Evolutionary conservation across 2,329 filamentous ascomycete species (phyloP), one percentile per base, ranked within the genome.

Genomic region (Verticillium dahliae): DNA sequence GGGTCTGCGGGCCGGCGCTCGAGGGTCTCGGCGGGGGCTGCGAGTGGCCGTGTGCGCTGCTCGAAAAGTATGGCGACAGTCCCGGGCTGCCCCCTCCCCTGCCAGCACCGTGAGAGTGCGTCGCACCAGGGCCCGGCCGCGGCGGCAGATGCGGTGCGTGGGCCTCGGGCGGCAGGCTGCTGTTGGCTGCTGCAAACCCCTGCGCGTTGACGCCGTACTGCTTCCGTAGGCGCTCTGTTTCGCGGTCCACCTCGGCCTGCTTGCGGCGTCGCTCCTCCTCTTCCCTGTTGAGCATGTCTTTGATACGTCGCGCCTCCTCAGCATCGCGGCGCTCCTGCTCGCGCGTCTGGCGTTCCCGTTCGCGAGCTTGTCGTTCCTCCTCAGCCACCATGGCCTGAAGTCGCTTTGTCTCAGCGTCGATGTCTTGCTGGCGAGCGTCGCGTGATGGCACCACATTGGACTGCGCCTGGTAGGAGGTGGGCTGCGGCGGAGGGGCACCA

Each of bases 391-490:
- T 75, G 39, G 79, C 80, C 67, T 82, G 79, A 7, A 97, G 76
- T 0, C 92, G 83, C 67, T 88, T 88, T 0, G 92, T 96, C 74
- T 97, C 93, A 54, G 86, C 85, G 39, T 96, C 87, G 11, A 91
- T 80, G 56, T 80, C 78, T 71, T 39, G 71, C 73, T 45, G 71
- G 64, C 15, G 69, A 61, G 27, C 75, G 72, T 54, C 75, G 69
- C 67, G 67, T 70, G 63, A 61, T 56, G 70, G 64, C 57, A 64
- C 5, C 67, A 68, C 39, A 64, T 69, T 75, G 74, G 59, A 61
- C 67, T 58, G 60, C 58, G 60, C 39, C 64, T 67, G 39, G 59
- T 62, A 27, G 37, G 66, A 34, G 38, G 65, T 54, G 66, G 68
- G 22, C 58, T 39, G 18, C 62, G 67, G 67, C 15, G 70, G 68